These are phyloP conservation scores for Dictyostelium firmibasis DNA, from an alignment of 78 protist genomes.

Conservation along the genomic window DNA sequence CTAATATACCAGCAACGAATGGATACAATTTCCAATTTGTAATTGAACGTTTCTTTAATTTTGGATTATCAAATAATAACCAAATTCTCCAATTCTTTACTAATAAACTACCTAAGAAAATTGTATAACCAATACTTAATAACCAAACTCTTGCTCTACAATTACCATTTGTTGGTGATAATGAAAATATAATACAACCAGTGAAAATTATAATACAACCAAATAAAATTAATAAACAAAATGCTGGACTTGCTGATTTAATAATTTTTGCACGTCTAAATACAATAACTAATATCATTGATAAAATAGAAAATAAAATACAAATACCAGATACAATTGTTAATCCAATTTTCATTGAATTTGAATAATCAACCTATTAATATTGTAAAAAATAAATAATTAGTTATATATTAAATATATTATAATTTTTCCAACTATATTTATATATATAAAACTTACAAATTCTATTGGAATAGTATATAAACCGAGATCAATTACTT, in stretches of 20 bases:
- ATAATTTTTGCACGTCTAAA: conserved; percentile 13
- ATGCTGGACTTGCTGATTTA: conserved; percentile 47
- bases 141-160: conserved; percentile 37
- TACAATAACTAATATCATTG: background rate
- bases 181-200: conserved; percentile 19
- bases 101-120: conserved; percentile 28
- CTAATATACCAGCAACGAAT: background rate
- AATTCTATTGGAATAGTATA: conserved; percentile 44
- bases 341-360: conserved; percentile 23
- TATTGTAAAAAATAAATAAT: background rate
- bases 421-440: background rate
- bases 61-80: conserved; percentile 51
- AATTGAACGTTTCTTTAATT: background rate
- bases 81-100: conserved; percentile 53
- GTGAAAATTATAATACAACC: conserved; percentile 21
- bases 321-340: background rate
- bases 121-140: conserved; percentile 29
- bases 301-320: background rate
- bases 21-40: conserved; percentile 30
- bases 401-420: background rate
- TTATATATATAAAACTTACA: background rate
- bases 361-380: background rate
- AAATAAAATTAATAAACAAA: conserved; percentile 13
- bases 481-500: background rate
- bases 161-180: background rate